A percentile compares a stretch with the other conserved stretches of the same genome.
Evolutionary conservation across 2,329 filamentous ascomycete species (phyloP).

Genomic region (Xylaria sp.): DNA sequence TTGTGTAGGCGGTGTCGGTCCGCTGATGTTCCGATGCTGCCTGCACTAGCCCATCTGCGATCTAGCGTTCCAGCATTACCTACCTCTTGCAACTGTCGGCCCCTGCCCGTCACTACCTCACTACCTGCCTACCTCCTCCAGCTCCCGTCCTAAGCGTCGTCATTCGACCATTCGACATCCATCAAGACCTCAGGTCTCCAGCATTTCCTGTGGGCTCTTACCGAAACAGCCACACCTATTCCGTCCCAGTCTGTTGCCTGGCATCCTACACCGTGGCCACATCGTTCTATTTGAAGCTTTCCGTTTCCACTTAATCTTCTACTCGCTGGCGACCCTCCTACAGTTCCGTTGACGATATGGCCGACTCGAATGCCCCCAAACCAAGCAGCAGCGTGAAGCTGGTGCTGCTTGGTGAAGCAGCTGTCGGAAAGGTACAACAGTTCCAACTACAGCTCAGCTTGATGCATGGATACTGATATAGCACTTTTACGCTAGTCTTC

Average conservation of each 20-base stretch:
- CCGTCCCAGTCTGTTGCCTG: conserved; percentile 6
- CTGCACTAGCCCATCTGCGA: conserved; percentile 20
- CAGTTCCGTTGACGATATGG: conserved; percentile 62
- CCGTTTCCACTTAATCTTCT: conserved; percentile 1
- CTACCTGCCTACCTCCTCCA: conserved; percentile 20
- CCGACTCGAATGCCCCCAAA: conserved; percentile 82
- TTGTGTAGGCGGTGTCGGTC: conserved; percentile 41
- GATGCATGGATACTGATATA: conserved; percentile 23
- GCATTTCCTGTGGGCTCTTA: conserved; percentile 17
- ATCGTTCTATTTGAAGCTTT: conserved; percentile 1
- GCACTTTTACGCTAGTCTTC: conserved; percentile 75
- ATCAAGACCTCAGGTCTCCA: conserved; percentile 26
- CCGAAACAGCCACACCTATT: conserved; percentile 3
- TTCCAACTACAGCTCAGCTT: background rate
- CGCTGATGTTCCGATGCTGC: conserved; percentile 38
- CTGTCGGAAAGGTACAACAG: conserved; percentile 89
- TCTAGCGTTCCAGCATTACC: conserved; percentile 21
- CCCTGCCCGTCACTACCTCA: conserved; percentile 1
- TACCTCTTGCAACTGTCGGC: conserved; percentile 14
- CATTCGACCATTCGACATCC: conserved; percentile 39
- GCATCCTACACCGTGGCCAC: conserved; percentile 3
- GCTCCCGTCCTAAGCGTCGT: conserved; percentile 31
- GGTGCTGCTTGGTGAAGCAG: conserved; percentile 95
- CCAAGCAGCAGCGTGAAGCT: conserved; percentile 99
- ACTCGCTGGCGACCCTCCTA: conserved; percentile 17